Evolutionary conservation across 441 rosid species (phyloP), one percentile per base, ranked within the genome.

Genomic region (Syzygium malaccense): DNA sequence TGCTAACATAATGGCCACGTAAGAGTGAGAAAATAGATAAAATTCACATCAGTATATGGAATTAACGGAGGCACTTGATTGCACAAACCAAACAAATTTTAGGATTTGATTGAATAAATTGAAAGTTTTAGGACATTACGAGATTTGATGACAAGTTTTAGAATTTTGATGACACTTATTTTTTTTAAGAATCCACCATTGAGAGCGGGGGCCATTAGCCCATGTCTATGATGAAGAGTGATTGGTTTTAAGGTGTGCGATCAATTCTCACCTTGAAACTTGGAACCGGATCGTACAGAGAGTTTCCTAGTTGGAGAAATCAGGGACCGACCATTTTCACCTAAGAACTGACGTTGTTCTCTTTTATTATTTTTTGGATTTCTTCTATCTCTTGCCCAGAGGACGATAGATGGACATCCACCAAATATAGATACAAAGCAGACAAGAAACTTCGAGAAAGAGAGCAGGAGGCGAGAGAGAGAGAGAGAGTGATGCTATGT

Each of bases 51-150:
- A 0, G 6, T 18, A 1, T 4, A 32, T 18, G 25, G 0, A 30
- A 32, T 23, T 32, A 30, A 32, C 0, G 20, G 0, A 17, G 23
- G 12, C 13, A 66, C 23, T 17, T 0, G 3, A 66, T 17, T 30
- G 18, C 9, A 6, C 32, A 28, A 8, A 32, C 32, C 2, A 4
- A 0, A 32, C 9, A 18, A 8, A 32, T 32, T 66, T 8, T 66
- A 32, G 3, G 4, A 66, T 2, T 66, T 33, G 37, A 66, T 66
- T 66, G 7, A 12, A 17, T 17, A 32, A 2, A 64, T 64, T 64
- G 5, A 15, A 30, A 30, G 4, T n/a, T 30, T 2, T 32, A 66
- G 7, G 13, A 8, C 10, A 8, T 8, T 17, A 8, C 18, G 13
- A 66, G 2, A 17, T 66, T 32, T 17, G 25, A 6, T 17, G 45